Evolutionary conservation across 768 basidiomycete species (phyloP), one percentile per base, ranked within the genome.

Genomic region (Amanita inopinata): DNA sequence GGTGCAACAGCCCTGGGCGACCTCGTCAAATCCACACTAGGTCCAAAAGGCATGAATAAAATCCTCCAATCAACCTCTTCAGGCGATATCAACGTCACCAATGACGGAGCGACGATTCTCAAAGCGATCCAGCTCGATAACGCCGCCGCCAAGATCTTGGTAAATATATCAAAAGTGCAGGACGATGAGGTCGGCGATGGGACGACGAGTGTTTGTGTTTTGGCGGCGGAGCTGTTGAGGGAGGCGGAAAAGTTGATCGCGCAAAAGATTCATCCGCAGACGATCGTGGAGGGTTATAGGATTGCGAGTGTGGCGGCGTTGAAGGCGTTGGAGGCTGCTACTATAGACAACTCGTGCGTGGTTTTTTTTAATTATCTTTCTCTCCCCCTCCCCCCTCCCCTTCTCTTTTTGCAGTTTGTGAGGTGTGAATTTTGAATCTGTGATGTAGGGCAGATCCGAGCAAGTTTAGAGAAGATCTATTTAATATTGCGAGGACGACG

Each of bases 1-100:
- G 96, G 96, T 24, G 94, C 96, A 4, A 79, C 96, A 52, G 96
- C 96, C 0, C 74, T 99, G 24, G 96, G 96, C 32, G 96, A 99
- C 67, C 80, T 99, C 51, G 94, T 99, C 56, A 98, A 98, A 66
- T 94, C 92, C 1, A 99, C 96, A 5, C 75, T 99, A 2, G 96
- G 96, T 6, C 96, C 96, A 17, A 98, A 99, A 63, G 96, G 96
- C 43, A 99, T 98, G 94, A 98, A 97, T 80, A 98, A 98, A 70
- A 98, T 99, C 49, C 78, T 99, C 11, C 94, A 93, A 62, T 93
- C 90, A 1, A 79, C 63, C 1, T 88, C 91, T 4, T 78, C 83
- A 0, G 90, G 91, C 4, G 87, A 92, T 20, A 87, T 99, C 55
- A 96, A 82, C 50, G 94, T 99, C 37, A 99, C 96, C 8, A 99